Evolutionary conservation across 1,139 yeast species (phyloP), one percentile per base, ranked within the genome.

Genomic region (Kodamaea alishanica): DNA sequence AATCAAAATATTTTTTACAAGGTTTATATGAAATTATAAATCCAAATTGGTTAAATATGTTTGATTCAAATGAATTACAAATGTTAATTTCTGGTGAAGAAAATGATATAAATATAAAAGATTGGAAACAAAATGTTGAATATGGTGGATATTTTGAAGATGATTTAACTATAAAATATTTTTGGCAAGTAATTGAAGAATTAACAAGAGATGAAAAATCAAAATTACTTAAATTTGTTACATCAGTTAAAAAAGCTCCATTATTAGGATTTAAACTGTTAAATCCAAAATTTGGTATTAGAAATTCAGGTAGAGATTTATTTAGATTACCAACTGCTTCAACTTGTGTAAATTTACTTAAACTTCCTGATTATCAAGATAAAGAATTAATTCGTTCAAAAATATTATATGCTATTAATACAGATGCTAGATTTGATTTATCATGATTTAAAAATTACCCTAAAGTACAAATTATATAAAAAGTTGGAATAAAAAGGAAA

Each of bases 231-330:
- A 84, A 86, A 55, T 92, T 89, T 65, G 96, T 87, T 22, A 92
- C 97, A 0, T 85, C 96, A 0, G 95, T 88, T 1, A 81, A 96
- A 1, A 75, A 92, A 46, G 96, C 96, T 0, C 98, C 99, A 1
- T 66, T 92, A 28, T 69, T 87, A 24, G 99, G 99, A 1, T 92
- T 92, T 58, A 70, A 73, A 3, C 78, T 81, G 6, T 67, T 94
- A 37, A 65, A 64, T 28, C 98, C 99, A 0, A 70, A 70, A 41
- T 89, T 92, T 63, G 95, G 95, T 1, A 84, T 92, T 34, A 63
- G 88, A 35, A 80, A 81, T 50, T 75, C 84, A 1, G 95, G 96
- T 0, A 67, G 70, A 25, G 71, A 72, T 6, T 35, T 37, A 4
- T 50, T 50, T 4, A 66, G 95, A 31, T 67, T 92, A 32, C 98